Base-by-base conservation (phyloP, 2,329 filamentous ascomycete species). In the Xylaria hypoxylon region DNA sequence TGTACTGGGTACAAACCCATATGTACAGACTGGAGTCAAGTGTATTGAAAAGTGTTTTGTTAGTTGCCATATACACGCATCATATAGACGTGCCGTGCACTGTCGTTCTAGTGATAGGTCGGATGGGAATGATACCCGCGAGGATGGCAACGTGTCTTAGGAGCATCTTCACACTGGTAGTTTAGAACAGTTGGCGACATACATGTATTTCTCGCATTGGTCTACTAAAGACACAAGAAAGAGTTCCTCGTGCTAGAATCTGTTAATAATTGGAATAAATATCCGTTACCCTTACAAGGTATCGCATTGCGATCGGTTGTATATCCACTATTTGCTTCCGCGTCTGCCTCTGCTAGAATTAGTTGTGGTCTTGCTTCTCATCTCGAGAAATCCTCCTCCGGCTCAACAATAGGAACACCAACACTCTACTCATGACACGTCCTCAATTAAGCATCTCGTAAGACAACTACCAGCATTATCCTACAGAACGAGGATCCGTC, bases 21-120 rank as follows among this genome's bases (percentile, higher is more conserved):
- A 26, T 66, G 64, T 62, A 59, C 59, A 62, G 64, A 55, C 22
- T 42, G 64, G 64, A 48, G 64, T 62, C 48, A 48, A 59, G 64
- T 66, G 64, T 67, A 64, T 60, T 38, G 24, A 67, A 67, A 67
- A 67, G 60, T 64, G 64, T 64, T 64, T 60, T 60, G 4, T 48
- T 60, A 59, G 42, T 15, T 26, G 15, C n/a, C 33, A 42, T 56
- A 33, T 8, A 47, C 22, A 28, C 28, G 35, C 35, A 55, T 8
- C 15, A 5, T 50, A 44, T 48, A 48, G 22, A 24, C 35, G 33
- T 44, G 19, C 24, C 31, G 8, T 38, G 17, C 31, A 31, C 8
- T 44, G 1, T 45, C n/a, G 38, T 51, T 40, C 35, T 35, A 31
- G 22, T 51, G 22, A 51, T 60, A 55, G 35, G 52, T 40, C 22